These are phyloP conservation scores for Daldinia caldariorum DNA, from an alignment of 495 filamentous ascomycete species.

Conservation along the genomic window DNA sequence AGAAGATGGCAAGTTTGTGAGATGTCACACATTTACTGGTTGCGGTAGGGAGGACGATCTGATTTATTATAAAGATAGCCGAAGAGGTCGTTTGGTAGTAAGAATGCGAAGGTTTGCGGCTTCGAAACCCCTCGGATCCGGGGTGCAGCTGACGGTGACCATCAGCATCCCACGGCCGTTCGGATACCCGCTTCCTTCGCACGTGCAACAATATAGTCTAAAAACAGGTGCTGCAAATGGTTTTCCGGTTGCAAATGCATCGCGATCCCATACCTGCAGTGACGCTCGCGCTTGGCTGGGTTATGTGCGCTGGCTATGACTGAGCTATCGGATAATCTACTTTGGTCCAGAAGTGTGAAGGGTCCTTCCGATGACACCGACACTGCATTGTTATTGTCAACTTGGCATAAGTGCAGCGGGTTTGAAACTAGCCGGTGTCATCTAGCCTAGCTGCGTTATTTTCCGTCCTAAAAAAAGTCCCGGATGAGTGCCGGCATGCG, in stretches of 20 bases:
- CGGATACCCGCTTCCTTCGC: constrained; percentile 36
- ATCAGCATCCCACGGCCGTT: constrained; percentile 22
- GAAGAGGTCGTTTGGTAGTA: constrained; percentile 19
- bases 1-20: constrained; percentile 37
- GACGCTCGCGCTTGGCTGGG: constrained; percentile 10
- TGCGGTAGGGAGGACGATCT: constrained; percentile 23
- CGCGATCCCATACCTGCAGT: constrained; percentile 28
- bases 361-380: constrained; percentile 3
- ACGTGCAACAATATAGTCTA: constrained; percentile 34
- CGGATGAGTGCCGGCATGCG: constrained; percentile 30
- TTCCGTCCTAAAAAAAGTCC: constrained; percentile 12
- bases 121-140: constrained; percentile 35
- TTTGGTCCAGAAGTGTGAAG: background rate
- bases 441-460: constrained; percentile 13
- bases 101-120: constrained; percentile 26
- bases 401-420: background rate
- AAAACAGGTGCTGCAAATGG: constrained; percentile 25
- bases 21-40: constrained; percentile 38
- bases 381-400: constrained; percentile 4
- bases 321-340: constrained; percentile 4
- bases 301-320: background rate
- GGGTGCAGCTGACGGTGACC: constrained; percentile 32
- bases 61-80: constrained; percentile 34
- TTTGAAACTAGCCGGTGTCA: constrained; percentile 13
- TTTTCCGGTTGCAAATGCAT: constrained; percentile 20